These are phyloP conservation scores for Nannochloris sp. DNA, from an alignment of 139 green algal genomes.

Conservation along the genomic window DNA sequence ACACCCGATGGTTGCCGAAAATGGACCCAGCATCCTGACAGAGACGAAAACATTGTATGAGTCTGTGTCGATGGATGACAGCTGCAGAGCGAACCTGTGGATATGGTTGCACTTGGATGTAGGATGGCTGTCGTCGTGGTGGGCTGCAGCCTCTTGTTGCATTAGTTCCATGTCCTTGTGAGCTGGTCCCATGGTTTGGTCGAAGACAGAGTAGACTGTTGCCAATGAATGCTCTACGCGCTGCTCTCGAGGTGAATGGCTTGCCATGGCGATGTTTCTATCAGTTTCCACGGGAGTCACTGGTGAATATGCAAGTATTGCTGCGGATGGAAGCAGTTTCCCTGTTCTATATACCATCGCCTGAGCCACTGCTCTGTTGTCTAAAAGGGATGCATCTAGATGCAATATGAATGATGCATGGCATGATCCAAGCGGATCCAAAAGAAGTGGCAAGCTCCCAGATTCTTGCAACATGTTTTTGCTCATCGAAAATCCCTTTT, in stretches of 20 bases:
- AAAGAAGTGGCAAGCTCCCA: too few species aligned
- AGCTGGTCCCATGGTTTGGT: too few species aligned
- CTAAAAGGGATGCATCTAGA: too few species aligned
- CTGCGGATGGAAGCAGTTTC: not conserved
- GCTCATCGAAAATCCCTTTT: too few species aligned
- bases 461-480: too few species aligned
- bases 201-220: too few species aligned
- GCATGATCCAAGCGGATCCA: too few species aligned
- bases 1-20: conserved; percentile 26
- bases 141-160: too few species aligned
- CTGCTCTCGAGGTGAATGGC: too few species aligned
- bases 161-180: too few species aligned
- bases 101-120: not conserved
- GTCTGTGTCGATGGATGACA: conserved; percentile 5
- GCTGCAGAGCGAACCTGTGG: not conserved
- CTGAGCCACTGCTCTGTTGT: not conserved
- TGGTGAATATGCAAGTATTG: not conserved
- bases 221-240: too few species aligned
- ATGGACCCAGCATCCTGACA: conserved; percentile 37
- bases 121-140: not conserved
- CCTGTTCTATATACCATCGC: not conserved
- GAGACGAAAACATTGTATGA: conserved; percentile 17
- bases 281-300: not conserved
- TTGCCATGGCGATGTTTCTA: not conserved
- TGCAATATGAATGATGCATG: too few species aligned